Evolutionary conservation across 2,329 filamentous ascomycete species (phyloP), one percentile per base, ranked within the genome.

Genomic region (Coniella lustricola): DNA sequence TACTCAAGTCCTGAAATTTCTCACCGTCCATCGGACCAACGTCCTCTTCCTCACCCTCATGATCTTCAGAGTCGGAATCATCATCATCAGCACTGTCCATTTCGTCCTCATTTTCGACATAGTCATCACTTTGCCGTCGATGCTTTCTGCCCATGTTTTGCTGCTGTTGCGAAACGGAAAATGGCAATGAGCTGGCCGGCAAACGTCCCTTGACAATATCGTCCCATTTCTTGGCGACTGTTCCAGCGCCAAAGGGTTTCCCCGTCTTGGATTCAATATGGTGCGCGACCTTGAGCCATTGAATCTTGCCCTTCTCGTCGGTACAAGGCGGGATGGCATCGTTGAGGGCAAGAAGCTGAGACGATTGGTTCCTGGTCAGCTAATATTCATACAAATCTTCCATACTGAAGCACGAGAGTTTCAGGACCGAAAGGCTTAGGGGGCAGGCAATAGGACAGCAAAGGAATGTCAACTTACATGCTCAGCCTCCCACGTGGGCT

Each of bases 401-500:
- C n/a, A n/a, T n/a, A n/a, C n/a, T n/a, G n/a, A n/a, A n/a, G n/a
- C n/a, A n/a, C n/a, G n/a, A n/a, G n/a, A n/a, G n/a, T n/a, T n/a
- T n/a, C n/a, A 13, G 10, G 16, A 21, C 12, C 13, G n/a, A 37
- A 20, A 21, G 21, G 3, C 14, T 7, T 21, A 3, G 14, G 14
- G 7, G 20, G n/a, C 17, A 41, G 10, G 29, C 14, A 25, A 12
- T n/a, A n/a, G 22, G 12, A 29, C 8, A 1, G 7, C 3, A 14
- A 1, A 12, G 36, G 20, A 38, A 14, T 12, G 22, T 31, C 13
- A 5, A 47, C 44, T 41, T 17, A 47, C 44, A 14, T 47, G 44
- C 29, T 47, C n/a, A n/a, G 8, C 17, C 3, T 33, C 20, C 40
- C 45, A 45, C n/a, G 32, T 48, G 22, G 49, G 49, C 32, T 20